Percentiles rank a stretch among this genome's conserved stretches.
Conservation (phyloP, 192 early-diverging fungal species). For the Endogone sp. region DNA sequence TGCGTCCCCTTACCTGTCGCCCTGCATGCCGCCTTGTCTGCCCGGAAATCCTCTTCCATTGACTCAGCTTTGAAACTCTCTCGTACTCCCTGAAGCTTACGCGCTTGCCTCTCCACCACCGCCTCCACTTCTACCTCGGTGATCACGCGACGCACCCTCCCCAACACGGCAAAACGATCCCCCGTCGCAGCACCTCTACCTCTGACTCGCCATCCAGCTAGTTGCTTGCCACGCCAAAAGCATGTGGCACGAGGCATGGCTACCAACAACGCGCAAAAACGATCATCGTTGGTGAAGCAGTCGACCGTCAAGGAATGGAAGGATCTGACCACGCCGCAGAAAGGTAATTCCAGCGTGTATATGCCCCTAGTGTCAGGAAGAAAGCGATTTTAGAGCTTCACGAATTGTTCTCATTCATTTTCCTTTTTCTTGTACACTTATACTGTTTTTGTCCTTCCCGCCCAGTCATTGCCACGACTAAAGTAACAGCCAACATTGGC, state of each 20-base stretch:
- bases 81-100: no score
- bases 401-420: not conserved
- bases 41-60: no score
- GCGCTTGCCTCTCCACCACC: no score
- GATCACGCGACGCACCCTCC: not conserved
- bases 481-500: slow-evolving; percentile 41
- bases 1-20: no score
- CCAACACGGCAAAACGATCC: not conserved
- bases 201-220: not conserved
- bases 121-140: no score
- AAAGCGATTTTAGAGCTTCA: no score
- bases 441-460: not conserved
- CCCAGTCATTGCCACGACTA: slow-evolving; percentile 48
- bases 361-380: no score
- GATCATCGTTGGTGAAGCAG: not conserved
- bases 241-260: not conserved
- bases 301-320: slow-evolving; percentile 35
- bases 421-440: not conserved
- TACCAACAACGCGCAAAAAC: not conserved
- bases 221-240: no score
- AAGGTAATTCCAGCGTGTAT: no score
- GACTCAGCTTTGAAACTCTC: no score
- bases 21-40: no score
- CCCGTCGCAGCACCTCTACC: not conserved
- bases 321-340: slow-evolving; percentile 42